Base-by-base conservation (phyloP, 768 basidiomycete genomes). In the Mycena kentingensis region DNA sequence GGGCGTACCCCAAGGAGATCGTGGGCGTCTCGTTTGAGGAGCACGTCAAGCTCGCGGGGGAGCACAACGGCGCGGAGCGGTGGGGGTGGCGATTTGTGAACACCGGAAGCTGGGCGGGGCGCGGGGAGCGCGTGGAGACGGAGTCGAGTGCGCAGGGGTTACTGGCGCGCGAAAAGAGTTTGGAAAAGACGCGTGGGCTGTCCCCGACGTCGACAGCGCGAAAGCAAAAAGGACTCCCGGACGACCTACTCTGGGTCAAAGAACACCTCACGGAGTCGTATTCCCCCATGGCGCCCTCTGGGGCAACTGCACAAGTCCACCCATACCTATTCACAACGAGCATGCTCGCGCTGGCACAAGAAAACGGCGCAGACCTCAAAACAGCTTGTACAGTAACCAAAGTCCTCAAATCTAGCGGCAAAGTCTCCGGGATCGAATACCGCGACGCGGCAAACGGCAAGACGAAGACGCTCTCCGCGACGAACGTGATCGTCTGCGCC, bases 31-130 rank as follows among this genome's bases (percentile, higher is more conserved):
- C 90, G 1, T 91, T 84, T 67, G 65, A 75, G 12, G 84, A 94
- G 63, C 93, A 94, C 66, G 77, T 84, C 56, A 77, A 76, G 31
- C 77, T 96, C 8, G 89, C 91, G 3, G 66, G 80, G 44, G 74
- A 86, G 60, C 84, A 87, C 67, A 77, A 77, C 51, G 93, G 92
- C 3, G 67, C 74, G 26, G 77, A 81, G 25, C 71, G 83, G n/a
- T 94, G 90, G 91, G 91, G 91, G 0, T 94, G 88, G 81, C 72
- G 93, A 39, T 82, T 77, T 60, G 84, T 93, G 31, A 73, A 74
- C n/a, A 87, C 84, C 57, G 84, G 85, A 5, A 82, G 75, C 56
- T 90, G 88, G 87, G 78, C 82, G 57, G 88, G 88, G n/a, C 72
- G 74, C 6, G 83, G 81, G 2, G 78, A 80, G 57, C 57, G 52